A percentile compares a stretch with the other conserved stretches of the same genome.
These are phyloP conservation scores for Phylloporus rhodoxanthus DNA, from an alignment of 768 basidiomycete species.

Conservation along the genomic window DNA sequence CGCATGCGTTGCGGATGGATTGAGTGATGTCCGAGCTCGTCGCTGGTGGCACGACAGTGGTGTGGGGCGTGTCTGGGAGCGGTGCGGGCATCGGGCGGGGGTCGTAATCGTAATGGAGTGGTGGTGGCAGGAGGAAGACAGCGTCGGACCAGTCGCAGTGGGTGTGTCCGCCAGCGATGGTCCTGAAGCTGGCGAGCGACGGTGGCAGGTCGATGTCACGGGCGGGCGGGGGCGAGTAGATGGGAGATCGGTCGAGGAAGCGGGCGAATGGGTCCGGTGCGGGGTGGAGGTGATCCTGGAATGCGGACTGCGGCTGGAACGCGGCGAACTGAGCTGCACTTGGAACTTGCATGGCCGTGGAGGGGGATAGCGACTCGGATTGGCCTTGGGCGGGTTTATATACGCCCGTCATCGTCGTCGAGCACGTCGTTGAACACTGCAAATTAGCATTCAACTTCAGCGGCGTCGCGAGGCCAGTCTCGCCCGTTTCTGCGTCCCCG, in stretches of 20 bases:
- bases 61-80: conserved; percentile 6
- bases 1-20: conserved; percentile 30
- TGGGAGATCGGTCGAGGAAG: conserved; percentile 30
- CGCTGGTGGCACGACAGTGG: conserved; percentile 8
- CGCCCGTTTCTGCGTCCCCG: conserved; percentile 15
- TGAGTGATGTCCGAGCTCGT: conserved; percentile 26
- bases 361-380: neutral
- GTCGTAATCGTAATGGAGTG: conserved; percentile 19
- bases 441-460: conserved; percentile 22
- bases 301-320: conserved; percentile 11
- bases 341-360: conserved; percentile 10
- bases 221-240: conserved; percentile 16
- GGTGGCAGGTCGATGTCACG: conserved; percentile 18
- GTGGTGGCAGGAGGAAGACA: conserved; percentile 16
- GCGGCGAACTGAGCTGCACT: conserved; percentile 9
- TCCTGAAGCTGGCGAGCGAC: conserved; percentile 16
- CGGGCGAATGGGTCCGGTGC: conserved; percentile 18
- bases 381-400: conserved; percentile 13
- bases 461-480: conserved; percentile 10
- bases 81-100: conserved; percentile 4
- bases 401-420: conserved; percentile 9
- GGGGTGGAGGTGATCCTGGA: neutral
- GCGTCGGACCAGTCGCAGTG: conserved; percentile 24
- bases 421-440: neutral
- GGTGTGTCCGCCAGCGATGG: conserved; percentile 17